Base-by-base conservation (phyloP, 495 filamentous ascomycete genomes). In the Penicillium bovifimosum region DNA sequence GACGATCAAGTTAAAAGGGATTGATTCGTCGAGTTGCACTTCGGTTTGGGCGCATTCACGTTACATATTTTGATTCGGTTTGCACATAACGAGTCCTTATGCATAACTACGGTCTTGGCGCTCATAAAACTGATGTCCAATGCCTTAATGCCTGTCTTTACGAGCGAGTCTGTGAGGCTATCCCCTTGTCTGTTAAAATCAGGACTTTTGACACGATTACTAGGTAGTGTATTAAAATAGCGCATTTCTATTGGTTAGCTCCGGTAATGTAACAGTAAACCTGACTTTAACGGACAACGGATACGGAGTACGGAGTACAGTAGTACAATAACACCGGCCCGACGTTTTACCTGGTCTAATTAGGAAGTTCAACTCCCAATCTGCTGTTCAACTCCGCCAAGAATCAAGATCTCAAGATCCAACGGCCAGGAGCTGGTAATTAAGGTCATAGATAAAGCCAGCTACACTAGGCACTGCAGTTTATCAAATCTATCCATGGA, bases 1-100 rank as follows among this genome's bases (percentile, higher is more conserved):
- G 20, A 8, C 42, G 48, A 42, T 34, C 39, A 58, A 18, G 50
- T 63, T 45, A 67, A 67, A 24, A 40, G 46, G 7, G 65, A 68
- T 41, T 68, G 20, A 54, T 8, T 5, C 33, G 3, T 24, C 20
- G 20, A 24, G 20, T 24, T 24, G 20, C 20, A 24, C 20, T 24
- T 4, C 2, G 4, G 2, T 24, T 24, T 24, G 20, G 4, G 20
- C 2, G 20, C 20, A 24, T 24, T 24, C 20, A 4, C 20, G 20
- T 24, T 47, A 28, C 9, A 28, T 47, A 46, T 24, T 46, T 13
- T 26, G 16, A 6, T 17, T 6, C 17, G 11, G 43, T 16, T 35
- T 36, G 33, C 14, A 38, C 17, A 47, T 38, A 47, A 32, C 20
- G 42, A n/a, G n/a, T n/a, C n/a, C n/a, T n/a, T 41, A 41, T 26